Conservation (phyloP, 257 asterid species). For the Ehretia macrophylla region DNA sequence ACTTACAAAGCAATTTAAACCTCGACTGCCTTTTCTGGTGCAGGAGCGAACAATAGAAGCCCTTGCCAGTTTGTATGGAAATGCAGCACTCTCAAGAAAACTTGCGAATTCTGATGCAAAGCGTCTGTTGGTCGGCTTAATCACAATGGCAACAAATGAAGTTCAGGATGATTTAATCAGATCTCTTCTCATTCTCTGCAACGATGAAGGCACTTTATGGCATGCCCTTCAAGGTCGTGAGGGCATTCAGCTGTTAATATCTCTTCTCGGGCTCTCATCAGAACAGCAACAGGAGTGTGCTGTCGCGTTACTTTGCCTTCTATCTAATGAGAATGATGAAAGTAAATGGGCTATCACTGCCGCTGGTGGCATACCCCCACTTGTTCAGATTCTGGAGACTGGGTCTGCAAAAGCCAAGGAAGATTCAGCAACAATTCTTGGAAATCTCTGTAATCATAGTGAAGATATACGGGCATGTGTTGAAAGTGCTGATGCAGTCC, state of each 20-base stretch:
- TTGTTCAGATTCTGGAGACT: slow-evolving; percentile 93
- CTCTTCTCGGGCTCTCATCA: slow-evolving; percentile 97
- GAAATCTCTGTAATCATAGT: slow-evolving; percentile 97
- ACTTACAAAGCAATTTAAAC: slow-evolving; percentile 70
- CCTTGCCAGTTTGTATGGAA: slow-evolving; percentile 97
- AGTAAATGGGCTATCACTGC: slow-evolving; percentile 99
- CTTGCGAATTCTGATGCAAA: slow-evolving; percentile 92
- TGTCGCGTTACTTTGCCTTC: slow-evolving; percentile 87
- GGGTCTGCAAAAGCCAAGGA: slow-evolving; percentile 97
- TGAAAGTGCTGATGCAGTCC: slow-evolving; percentile 99
- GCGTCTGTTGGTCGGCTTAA: slow-evolving; percentile 83
- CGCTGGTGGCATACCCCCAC: slow-evolving; percentile 99
- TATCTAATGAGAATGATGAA: slow-evolving; percentile 88
- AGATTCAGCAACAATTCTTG: slow-evolving; percentile 95
- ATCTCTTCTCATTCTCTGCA: slow-evolving; percentile 83
- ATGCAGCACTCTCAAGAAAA: slow-evolving; percentile 60
- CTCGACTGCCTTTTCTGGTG: slow-evolving; percentile 60
- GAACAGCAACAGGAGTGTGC: slow-evolving; percentile 99
- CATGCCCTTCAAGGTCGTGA: slow-evolving; percentile 98
- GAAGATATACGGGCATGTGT: slow-evolving; percentile 99
- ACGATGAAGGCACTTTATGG: slow-evolving; percentile 88
- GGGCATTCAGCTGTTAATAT: slow-evolving; percentile 92
- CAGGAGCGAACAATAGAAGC: slow-evolving; percentile 98
- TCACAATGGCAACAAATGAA: slow-evolving; percentile 89
- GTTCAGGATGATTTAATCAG: slow-evolving; percentile 87